phyloP scores from a whole-genome alignment of 2,329 filamentous ascomycete genomes.

The Coniochaeta sp. region DNA sequence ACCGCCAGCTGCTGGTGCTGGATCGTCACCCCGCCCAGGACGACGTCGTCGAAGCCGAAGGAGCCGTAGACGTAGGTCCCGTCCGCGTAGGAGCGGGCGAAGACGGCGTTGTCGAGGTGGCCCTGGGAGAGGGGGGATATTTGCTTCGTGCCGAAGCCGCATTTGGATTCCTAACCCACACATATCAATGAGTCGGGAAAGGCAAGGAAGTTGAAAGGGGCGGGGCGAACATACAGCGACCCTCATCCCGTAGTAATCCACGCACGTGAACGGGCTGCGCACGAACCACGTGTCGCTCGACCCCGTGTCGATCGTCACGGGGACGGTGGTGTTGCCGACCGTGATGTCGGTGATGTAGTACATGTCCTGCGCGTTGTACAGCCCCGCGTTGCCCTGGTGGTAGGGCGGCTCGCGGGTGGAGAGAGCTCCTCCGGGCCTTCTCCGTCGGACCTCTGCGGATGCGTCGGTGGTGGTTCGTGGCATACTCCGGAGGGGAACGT shows the following conservation, averaged over 20 bases:
- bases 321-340: conserved; percentile 16
- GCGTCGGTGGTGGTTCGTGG: not conserved
- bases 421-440: not conserved
- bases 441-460: not conserved
- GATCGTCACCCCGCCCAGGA: conserved; percentile 36
- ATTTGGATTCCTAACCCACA: conserved; percentile 8
- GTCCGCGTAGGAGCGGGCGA: conserved; percentile 36
- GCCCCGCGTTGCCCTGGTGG: not conserved
- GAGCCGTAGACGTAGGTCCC: conserved; percentile 31
- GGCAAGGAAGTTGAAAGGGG: too few species aligned
- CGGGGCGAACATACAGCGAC: conserved; percentile 6
- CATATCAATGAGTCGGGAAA: not conserved
- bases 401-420: not conserved
- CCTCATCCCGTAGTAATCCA: conserved; percentile 8
- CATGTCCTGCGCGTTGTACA: conserved; percentile 17
- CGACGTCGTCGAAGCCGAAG: conserved; percentile 32
- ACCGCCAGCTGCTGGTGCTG: conserved; percentile 37
- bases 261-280: conserved; percentile 14
- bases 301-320: conserved; percentile 21
- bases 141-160: conserved; percentile 17
- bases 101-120: conserved; percentile 28
- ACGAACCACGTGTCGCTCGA: conserved; percentile 21
- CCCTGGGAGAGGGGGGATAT: conserved; percentile 24
- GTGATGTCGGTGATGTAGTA: conserved; percentile 21
- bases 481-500: not conserved